Evolutionary conservation across 306 rosid species (phyloP), one percentile per base, ranked within the genome.

Genomic region (Dryas alaskensis): DNA sequence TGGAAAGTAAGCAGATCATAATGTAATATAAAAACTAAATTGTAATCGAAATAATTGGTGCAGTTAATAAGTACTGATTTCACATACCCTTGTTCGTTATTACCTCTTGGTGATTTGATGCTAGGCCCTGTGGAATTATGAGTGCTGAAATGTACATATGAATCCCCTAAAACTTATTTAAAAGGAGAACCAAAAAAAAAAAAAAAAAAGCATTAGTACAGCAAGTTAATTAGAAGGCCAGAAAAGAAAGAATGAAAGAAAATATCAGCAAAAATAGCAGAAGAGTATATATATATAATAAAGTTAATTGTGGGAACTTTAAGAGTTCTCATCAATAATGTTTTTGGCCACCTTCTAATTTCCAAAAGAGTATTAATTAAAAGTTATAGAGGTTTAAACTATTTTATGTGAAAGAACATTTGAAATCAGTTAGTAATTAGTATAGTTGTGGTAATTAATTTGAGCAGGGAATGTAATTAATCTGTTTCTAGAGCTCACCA

Each of bases 1-100:
- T 19, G 43, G 6, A 27, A 43, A 45, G 31, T 57, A 51, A 55
- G 7, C 11, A 48, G 16, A 55, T 22, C 37, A 46, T 4, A 42
- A 4, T 45, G n/a, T 27, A 14, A 55, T 49, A 40, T 11, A 49
- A 39, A 40, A 39, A 61, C 47, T 9, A 43, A 16, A 39, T 5
- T 39, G 25, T 6, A 7, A 61, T 27, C 12, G 4, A 27, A 2
- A 5, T 60, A 44, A n/a, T 64, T 27, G 7, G 10, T 57, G 16
- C 6, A 45, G 10, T 8, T 8, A 31, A 27, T 10, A 72, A 68
- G 37, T 81, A 17, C 48, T 72, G 80, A 45, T 68, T 61, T 22
- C 19, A 79, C 89, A 76, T 84, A 92, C 97, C 91, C 84, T 19
- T 57, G 69, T 69, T 91, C 90, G 37, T 70, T 72, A 65, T 86